Percentiles rank a stretch among this genome's conserved stretches.
Evolutionary conservation across 1,139 yeast species (phyloP).

Genomic region (Yamadazyma sp.): DNA sequence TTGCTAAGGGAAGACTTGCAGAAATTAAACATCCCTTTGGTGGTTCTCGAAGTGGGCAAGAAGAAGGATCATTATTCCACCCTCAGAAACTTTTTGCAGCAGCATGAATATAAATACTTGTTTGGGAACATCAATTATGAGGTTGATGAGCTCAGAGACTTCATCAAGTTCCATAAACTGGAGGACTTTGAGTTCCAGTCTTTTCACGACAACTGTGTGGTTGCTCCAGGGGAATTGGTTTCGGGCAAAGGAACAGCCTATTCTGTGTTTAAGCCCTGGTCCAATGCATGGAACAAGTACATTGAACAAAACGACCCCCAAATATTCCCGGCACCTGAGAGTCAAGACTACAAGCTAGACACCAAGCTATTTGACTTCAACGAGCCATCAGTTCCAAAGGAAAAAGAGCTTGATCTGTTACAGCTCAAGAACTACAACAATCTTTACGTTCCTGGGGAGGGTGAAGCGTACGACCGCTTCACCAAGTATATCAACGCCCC

Average conservation of each 20-base stretch:
- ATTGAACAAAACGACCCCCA: conserved; percentile 9
- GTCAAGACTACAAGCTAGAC: conserved; percentile 57
- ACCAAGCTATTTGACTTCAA: conserved; percentile 31
- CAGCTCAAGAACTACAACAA: conserved; percentile 12
- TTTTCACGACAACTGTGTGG: conserved; percentile 49
- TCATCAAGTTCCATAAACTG: conserved; percentile 20
- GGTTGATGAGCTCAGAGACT: conserved; percentile 49
- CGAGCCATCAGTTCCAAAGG: conserved; percentile 12
- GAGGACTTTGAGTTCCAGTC: conserved; percentile 21
- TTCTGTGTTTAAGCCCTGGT: conserved; percentile 57
- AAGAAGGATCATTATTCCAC: conserved; percentile 19
- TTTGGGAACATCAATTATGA: conserved; percentile 50
- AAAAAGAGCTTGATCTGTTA: conserved; percentile 8
- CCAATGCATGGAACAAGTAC: conserved; percentile 40
- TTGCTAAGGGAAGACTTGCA: conserved; percentile 28
- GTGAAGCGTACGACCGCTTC: conserved; percentile 33
- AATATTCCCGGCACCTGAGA: conserved; percentile 12
- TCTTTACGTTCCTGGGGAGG: conserved; percentile 37
- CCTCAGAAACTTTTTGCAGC: conserved; percentile 24
- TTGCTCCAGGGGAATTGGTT: conserved; percentile 42
- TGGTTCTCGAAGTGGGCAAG: conserved; percentile 30
- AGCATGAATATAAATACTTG: conserved; percentile 29
- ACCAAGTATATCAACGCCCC: conserved; percentile 25
- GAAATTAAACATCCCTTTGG: conserved; percentile 40
- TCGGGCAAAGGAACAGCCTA: conserved; percentile 47